A percentile compares a stretch with the other conserved stretches of the same genome.
These are phyloP conservation scores for Azolla pinnata DNA, from an alignment of 75 land plant species.

Conservation along the genomic window DNA sequence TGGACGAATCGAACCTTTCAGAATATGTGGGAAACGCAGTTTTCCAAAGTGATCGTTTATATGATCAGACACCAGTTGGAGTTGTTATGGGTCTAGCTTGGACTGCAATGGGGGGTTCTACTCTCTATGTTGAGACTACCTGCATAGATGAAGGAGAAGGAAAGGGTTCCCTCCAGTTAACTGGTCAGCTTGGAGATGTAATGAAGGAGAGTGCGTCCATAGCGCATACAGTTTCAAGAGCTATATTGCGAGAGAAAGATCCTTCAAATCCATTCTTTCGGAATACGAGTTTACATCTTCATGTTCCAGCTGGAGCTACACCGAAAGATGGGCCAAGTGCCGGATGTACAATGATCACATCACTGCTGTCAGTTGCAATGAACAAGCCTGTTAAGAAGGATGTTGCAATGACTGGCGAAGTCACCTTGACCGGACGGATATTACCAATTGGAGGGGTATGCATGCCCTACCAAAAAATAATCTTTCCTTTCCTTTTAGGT, in stretches of 20 bases:
- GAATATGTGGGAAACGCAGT: conserved; percentile 94
- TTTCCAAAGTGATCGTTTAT: conserved; percentile 87
- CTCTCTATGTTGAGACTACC: conserved; percentile 84
- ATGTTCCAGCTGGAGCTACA: conserved; percentile 96
- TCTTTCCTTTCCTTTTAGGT: not conserved
- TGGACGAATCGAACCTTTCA: conserved; percentile 56
- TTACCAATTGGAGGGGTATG: conserved; percentile 98
- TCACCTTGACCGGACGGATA: conserved; percentile 79
- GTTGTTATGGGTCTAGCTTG: conserved; percentile 98
- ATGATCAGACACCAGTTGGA: conserved; percentile 85
- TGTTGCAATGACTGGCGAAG: conserved; percentile 97
- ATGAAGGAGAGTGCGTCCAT: conserved; percentile 99
- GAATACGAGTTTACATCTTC: conserved; percentile 77
- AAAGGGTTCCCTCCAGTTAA: conserved; percentile 69
- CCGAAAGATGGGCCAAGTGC: conserved; percentile 99
- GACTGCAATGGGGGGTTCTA: conserved; percentile 99
- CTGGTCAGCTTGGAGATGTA: conserved; percentile 97
- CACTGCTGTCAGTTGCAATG: conserved; percentile 80
- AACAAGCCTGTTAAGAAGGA: conserved; percentile 68
- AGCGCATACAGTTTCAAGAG: conserved; percentile 79
- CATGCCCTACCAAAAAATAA: not conserved
- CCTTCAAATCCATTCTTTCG: conserved; percentile 64
- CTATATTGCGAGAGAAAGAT: conserved; percentile 63
- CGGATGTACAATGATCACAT: conserved; percentile 97
- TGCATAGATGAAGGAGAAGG: conserved; percentile 80